Percentiles rank a stretch among this genome's conserved stretches.
Evolutionary conservation across 768 basidiomycete genomes (phyloP).

Genomic region (Asterophora parasitica): DNA sequence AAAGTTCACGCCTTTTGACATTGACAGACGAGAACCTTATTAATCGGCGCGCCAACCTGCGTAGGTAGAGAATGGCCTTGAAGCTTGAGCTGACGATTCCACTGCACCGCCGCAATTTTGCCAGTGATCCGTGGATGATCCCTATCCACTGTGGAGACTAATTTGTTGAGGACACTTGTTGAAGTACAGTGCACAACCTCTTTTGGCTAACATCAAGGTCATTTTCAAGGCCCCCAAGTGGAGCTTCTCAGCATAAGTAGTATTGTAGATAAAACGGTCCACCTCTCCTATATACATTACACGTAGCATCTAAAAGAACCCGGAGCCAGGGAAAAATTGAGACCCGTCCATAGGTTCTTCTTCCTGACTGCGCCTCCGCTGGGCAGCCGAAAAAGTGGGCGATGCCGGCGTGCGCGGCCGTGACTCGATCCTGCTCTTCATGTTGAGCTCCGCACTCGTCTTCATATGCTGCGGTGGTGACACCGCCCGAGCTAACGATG

Average conservation of each 20-base stretch:
- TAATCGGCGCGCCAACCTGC: no score
- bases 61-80: no score
- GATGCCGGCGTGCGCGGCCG: constrained; percentile 17
- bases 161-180: no score
- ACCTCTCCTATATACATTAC: not conserved
- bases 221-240: no score
- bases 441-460: constrained; percentile 37
- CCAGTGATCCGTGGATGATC: no score
- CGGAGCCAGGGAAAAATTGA: constrained; percentile 37
- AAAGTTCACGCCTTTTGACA: no score
- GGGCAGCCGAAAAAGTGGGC: constrained; percentile 2
- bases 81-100: no score
- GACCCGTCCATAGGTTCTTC: constrained; percentile 23
- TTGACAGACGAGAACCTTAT: no score
- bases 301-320: constrained; percentile 23
- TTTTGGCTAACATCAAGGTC: no score
- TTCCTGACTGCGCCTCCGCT: constrained; percentile 18
- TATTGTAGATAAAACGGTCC: not conserved
- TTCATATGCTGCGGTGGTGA: constrained; percentile 22
- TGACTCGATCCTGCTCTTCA: constrained; percentile 34
- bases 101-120: no score
- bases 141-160: no score
- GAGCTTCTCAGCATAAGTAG: not conserved
- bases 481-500: constrained; percentile 5
- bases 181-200: no score